Conservation (phyloP, 2,329 filamentous ascomycete genomes). For the Scorias spongiosa region DNA sequence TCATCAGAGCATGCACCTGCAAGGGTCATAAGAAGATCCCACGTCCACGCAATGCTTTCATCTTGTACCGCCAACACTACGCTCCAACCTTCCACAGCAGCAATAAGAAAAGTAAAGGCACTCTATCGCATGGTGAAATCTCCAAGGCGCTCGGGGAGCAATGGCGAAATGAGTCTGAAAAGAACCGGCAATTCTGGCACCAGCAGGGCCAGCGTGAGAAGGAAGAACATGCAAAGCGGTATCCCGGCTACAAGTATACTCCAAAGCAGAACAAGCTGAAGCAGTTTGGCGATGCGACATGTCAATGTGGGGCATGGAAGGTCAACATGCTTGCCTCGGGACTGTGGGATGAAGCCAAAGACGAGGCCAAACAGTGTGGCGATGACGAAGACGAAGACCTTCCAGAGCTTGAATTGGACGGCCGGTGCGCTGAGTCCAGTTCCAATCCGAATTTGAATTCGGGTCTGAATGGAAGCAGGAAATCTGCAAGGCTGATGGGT, state of each 20-base stretch:
- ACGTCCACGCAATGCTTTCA: constrained; percentile 1
- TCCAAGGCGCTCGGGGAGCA: not conserved
- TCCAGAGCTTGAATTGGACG: no score
- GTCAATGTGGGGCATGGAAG: not conserved
- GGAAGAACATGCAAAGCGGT: not conserved
- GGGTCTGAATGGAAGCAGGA: no score
- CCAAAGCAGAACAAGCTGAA: not conserved
- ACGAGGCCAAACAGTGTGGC: not conserved
- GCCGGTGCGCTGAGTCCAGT: no score
- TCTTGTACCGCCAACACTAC: not conserved
- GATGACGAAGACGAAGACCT: not conserved
- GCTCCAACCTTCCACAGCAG: not conserved
- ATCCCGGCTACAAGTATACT: not conserved
- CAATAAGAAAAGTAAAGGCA: not conserved
- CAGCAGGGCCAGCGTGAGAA: not conserved
- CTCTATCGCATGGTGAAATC: not conserved
- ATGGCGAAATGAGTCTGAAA: not conserved
- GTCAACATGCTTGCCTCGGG: not conserved
- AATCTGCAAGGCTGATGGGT: not conserved
- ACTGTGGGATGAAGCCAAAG: not conserved
- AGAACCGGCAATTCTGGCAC: not conserved
- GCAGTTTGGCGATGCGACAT: not conserved
- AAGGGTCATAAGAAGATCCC: not conserved
- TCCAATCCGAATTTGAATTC: no score
- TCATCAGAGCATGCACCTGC: not conserved